Conservation (phyloP, 345 rosid species). For the Populus davidiana region DNA sequence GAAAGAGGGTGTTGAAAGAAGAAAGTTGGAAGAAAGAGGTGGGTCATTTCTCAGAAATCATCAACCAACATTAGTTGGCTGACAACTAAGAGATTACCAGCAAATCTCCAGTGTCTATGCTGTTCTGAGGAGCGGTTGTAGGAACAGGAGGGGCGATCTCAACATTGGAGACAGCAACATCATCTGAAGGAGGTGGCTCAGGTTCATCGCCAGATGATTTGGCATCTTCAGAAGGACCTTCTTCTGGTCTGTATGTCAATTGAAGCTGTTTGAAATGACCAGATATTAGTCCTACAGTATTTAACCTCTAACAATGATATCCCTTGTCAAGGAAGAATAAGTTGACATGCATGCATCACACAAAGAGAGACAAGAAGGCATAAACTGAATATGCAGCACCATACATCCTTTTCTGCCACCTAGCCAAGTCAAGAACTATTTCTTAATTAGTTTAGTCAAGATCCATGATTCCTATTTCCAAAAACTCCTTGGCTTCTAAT, state of each 20-base stretch:
- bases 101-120: conserved; percentile 65
- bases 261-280: conserved; percentile 47
- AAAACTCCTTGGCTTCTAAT: background rate
- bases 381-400: background rate
- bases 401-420: conserved; percentile 2
- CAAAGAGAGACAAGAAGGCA: background rate
- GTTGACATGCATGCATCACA: background rate
- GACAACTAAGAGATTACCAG: conserved; percentile 46
- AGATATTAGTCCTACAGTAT: conserved; percentile 24
- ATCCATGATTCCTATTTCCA: background rate
- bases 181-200: conserved; percentile 53
- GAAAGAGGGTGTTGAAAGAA: conserved; percentile 3
- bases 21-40: background rate
- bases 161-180: conserved; percentile 36
- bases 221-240: conserved; percentile 57
- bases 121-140: conserved; percentile 53
- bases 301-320: background rate
- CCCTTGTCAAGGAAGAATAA: background rate
- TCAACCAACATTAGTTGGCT: background rate
- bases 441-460: background rate
- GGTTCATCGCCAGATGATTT: conserved; percentile 52
- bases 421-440: background rate
- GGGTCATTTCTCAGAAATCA: background rate
- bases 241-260: conserved; percentile 78
- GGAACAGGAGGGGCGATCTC: conserved; percentile 49